Evolutionary conservation across 1,284 basidiomycete species (phyloP).

Genomic region (Paramarasmius palmivorus): DNA sequence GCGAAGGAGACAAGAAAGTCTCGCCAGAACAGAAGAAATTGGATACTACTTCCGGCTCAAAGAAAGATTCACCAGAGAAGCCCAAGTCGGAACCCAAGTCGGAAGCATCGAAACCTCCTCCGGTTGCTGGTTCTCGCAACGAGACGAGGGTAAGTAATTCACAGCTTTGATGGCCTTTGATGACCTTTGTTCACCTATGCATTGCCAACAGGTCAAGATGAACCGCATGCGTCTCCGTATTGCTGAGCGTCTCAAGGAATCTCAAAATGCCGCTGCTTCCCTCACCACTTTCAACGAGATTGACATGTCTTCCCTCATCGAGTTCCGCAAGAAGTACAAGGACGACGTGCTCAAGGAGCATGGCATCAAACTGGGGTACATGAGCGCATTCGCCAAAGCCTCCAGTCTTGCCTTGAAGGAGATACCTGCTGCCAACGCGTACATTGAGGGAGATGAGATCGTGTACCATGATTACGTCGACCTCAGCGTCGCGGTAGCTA

Average conservation of each 20-base stretch:
- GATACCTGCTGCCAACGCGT: constrained; percentile 93
- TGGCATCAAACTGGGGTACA: constrained; percentile 97
- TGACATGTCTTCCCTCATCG: constrained; percentile 96
- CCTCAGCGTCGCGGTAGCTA: constrained; percentile 93
- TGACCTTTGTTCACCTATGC: too few species aligned
- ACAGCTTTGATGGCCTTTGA: not conserved
- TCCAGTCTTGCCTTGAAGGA: constrained; percentile 86
- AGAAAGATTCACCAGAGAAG: not conserved
- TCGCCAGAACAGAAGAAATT: constrained; percentile 18
- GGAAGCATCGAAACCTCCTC: constrained; percentile 33
- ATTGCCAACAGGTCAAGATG: constrained; percentile 83
- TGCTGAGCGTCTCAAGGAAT: constrained; percentile 96
- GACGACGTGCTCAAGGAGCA: constrained; percentile 90
- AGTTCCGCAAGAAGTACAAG: constrained; percentile 95
- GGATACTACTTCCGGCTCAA: not conserved
- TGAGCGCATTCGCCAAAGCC: constrained; percentile 96
- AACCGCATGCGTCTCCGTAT: constrained; percentile 97
- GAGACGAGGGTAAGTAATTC: constrained; percentile 77
- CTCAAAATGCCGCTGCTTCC: constrained; percentile 96
- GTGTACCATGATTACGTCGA: constrained; percentile 97
- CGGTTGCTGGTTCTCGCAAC: constrained; percentile 61
- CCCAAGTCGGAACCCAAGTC: constrained; percentile 30
- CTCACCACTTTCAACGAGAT: constrained; percentile 99
- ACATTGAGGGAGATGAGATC: constrained; percentile 94
- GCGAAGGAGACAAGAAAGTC: constrained; percentile 30